Evolutionary conservation across 164 flowering plant genomes (phyloP), one percentile per base, ranked within the genome.

Genomic region (Nymphaea colorata): DNA sequence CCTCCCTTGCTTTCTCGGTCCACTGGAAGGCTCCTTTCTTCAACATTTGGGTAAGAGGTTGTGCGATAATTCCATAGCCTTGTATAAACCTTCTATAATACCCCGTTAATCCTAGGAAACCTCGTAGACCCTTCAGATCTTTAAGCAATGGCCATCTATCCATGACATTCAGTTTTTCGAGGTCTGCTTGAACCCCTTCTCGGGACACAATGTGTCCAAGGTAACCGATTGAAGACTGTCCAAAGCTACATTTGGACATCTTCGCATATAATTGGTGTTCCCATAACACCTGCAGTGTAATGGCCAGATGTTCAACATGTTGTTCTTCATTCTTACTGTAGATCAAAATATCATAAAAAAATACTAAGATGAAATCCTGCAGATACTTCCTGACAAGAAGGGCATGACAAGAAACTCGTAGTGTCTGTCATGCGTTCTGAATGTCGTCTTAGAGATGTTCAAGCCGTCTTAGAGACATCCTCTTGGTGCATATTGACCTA

Each of bases 401-500:
- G 68, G 68, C 61, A 51, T 55, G 6, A 66, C 68, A 43, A 66
- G 61, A 17, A 66, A 66, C 41, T 66, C 59, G 0, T 66, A 45
- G 16, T 66, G 67, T 4, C 59, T 55, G 10, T 66, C 67, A 66
- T 45, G 1, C 12, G 68, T 66, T 55, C 12, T 6, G n/a, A 66
- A 18, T 66, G 61, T 0, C 12, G 44, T 66, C 14, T 66, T 66
- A 25, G 36, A 25, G 36, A 25, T n/a, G n/a, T n/a, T n/a, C n/a
- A n/a, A n/a, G n/a, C 2, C 12, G 44, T 66, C 14, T 66, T 66
- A 25, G 36, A 25, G 36, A 25, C 36, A 25, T 25, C 36, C 1
- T 25, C 36, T 1, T 25, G 0, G 1, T 25, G 36, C 36, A 1
- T 61, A 42, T 43, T 18, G 43, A 66, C 47, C 6, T 67, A 61